phyloP scores from a whole-genome alignment of 1,284 basidiomycete genomes.

The Termitomyces sp. region DNA sequence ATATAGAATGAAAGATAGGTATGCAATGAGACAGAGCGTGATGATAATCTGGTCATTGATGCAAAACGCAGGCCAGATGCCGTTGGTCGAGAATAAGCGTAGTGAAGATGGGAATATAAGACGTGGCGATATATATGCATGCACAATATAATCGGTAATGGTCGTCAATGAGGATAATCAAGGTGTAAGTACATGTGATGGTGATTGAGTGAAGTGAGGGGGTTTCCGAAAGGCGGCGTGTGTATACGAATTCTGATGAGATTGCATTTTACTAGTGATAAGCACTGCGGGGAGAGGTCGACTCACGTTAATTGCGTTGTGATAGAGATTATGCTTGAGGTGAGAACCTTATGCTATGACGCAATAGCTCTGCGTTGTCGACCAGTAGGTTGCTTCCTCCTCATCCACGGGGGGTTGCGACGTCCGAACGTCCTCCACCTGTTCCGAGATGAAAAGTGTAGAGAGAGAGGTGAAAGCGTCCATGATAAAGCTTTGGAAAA shows the following conservation, averaged over 20 bases:
- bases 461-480: background rate
- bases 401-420: background rate
- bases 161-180: too few species aligned
- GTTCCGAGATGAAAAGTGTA: background rate
- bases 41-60: too few species aligned
- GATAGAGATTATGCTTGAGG: background rate
- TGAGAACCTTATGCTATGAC: background rate
- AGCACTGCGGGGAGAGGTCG: background rate
- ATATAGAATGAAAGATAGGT: too few species aligned
- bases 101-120: too few species aligned
- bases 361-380: background rate
- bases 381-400: background rate
- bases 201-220: background rate
- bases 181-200: too few species aligned
- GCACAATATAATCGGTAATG: background rate
- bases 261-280: background rate
- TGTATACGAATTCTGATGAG: background rate
- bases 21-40: too few species aligned
- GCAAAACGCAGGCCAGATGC: too few species aligned
- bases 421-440: background rate
- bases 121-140: too few species aligned
- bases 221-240: background rate
- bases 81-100: too few species aligned
- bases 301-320: background rate
- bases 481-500: background rate